Evolutionary conservation across 352 stramenopile species (phyloP).

Genomic region (Globisporangium cystogenes): DNA sequence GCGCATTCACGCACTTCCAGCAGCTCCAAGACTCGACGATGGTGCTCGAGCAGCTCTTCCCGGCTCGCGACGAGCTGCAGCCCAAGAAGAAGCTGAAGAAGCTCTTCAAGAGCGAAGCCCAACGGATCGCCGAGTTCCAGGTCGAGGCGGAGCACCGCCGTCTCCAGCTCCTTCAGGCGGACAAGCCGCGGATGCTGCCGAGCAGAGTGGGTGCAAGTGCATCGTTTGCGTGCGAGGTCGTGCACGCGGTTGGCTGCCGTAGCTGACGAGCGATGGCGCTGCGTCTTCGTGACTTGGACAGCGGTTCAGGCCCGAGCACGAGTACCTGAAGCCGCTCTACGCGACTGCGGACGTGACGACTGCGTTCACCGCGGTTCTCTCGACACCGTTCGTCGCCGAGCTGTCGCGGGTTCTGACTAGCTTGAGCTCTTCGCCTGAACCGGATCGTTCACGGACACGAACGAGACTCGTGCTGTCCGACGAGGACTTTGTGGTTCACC

Average conservation of each 20-base stretch:
- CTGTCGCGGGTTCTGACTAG: conserved; percentile 11
- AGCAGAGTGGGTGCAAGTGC: neutral
- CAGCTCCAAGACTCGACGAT: conserved; percentile 33
- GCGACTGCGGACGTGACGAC: conserved; percentile 27
- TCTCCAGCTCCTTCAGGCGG: neutral
- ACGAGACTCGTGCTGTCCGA: conserved; percentile 26
- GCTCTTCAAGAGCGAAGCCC: conserved; percentile 6
- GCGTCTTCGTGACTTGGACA: conserved; percentile 7
- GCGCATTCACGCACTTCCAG: conserved; percentile 43
- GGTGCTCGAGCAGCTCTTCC: conserved; percentile 19
- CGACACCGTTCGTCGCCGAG: conserved; percentile 22
- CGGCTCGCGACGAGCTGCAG: conserved; percentile 7
- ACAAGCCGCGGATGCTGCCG: neutral
- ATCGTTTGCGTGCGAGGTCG: neutral
- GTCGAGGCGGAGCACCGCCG: neutral
- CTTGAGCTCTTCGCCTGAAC: neutral
- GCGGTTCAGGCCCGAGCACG: conserved; percentile 36
- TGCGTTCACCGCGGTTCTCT: conserved; percentile 17
- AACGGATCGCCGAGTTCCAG: conserved; percentile 10
- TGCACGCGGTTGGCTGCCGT: neutral
- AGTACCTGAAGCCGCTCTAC: conserved; percentile 52
- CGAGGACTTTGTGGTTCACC: conserved; percentile 35
- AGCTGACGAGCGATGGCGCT: neutral
- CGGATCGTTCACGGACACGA: neutral
- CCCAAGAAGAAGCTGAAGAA: conserved; percentile 1